phyloP scores from a whole-genome alignment of 139 green algal genomes.

The Parachlorella kessleri region DNA sequence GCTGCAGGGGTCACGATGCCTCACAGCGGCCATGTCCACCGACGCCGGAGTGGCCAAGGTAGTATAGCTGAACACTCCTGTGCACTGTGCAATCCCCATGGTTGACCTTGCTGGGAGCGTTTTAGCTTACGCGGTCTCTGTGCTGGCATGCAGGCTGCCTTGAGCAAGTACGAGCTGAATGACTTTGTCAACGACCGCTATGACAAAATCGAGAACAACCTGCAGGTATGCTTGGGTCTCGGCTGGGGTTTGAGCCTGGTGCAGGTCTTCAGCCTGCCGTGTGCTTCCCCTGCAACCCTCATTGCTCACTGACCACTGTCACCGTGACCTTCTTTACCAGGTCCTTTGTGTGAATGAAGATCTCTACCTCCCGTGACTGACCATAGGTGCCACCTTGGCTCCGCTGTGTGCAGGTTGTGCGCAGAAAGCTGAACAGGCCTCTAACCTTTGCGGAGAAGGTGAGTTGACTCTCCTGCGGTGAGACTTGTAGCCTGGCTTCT shows the following conservation, averaged over 20 bases:
- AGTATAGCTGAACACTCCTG: background rate
- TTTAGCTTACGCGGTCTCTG: too few species aligned
- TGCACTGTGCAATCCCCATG: background rate
- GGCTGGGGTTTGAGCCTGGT: too few species aligned
- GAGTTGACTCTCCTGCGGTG: too few species aligned
- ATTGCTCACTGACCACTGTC: background rate
- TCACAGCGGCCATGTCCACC: background rate
- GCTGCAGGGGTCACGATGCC: background rate
- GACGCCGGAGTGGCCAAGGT: background rate
- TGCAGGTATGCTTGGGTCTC: conserved; percentile 52
- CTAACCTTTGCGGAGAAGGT: conserved; percentile 94
- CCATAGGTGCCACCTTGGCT: too few species aligned
- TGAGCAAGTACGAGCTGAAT: conserved; percentile 79
- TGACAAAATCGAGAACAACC: conserved; percentile 79
- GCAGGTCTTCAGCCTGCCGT: background rate
- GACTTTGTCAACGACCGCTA: conserved; percentile 91
- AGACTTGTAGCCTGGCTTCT: too few species aligned
- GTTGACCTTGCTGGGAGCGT: background rate
- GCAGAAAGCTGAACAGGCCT: conserved; percentile 84
- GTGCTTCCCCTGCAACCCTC: background rate
- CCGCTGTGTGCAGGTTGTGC: conserved; percentile 67
- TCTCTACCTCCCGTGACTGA: too few species aligned
- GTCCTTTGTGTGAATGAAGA: too few species aligned
- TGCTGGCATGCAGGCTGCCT: conserved; percentile 64
- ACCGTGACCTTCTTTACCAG: conserved; percentile 1